Conservation (phyloP, 2,329 filamentous ascomycete species). For the Ilyonectria sp. region DNA sequence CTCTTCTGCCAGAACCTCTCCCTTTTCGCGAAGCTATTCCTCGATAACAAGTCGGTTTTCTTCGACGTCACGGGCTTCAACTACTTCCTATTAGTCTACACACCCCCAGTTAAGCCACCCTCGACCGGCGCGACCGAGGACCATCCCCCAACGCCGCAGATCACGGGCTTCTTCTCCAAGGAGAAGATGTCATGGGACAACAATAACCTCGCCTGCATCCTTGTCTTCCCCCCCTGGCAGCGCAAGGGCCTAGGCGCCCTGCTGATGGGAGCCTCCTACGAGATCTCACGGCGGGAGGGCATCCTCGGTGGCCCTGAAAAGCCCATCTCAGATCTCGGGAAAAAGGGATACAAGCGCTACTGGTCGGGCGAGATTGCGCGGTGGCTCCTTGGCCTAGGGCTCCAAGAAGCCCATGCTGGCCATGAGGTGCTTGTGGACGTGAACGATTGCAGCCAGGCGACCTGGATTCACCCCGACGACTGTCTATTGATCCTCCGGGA, state of each 20-base stretch:
- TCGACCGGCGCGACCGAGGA: conserved; percentile 28
- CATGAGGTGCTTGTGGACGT: conserved; percentile 72
- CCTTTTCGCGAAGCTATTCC: conserved; percentile 96
- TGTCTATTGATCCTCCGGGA: conserved; percentile 83
- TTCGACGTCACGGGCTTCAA: conserved; percentile 96
- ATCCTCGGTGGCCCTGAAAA: conserved; percentile 94
- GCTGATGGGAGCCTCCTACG: conserved; percentile 94
- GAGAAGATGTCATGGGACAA: conserved; percentile 99
- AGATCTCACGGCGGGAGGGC: conserved; percentile 86
- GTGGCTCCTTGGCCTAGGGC: conserved; percentile 68
- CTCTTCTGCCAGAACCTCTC: conserved; percentile 96
- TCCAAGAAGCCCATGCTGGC: conserved; percentile 49
- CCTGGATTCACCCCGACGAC: conserved; percentile 89
- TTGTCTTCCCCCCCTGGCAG: conserved; percentile 97
- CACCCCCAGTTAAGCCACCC: conserved; percentile 56
- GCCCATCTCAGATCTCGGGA: conserved; percentile 88
- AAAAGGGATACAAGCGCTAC: conserved; percentile 85
- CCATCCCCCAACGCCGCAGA: conserved; percentile 59
- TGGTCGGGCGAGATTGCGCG: conserved; percentile 89
- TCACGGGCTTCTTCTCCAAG: conserved; percentile 98
- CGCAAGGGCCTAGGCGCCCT: conserved; percentile 89
- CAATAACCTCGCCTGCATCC: conserved; percentile 96
- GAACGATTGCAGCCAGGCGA: conserved; percentile 80
- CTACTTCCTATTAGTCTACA: conserved; percentile 92
- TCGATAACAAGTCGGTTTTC: conserved; percentile 98